A percentile compares a stretch with the other conserved stretches of the same genome.
Conservation (phyloP, 768 basidiomycete species). For the Tulasnella sp. region DNA sequence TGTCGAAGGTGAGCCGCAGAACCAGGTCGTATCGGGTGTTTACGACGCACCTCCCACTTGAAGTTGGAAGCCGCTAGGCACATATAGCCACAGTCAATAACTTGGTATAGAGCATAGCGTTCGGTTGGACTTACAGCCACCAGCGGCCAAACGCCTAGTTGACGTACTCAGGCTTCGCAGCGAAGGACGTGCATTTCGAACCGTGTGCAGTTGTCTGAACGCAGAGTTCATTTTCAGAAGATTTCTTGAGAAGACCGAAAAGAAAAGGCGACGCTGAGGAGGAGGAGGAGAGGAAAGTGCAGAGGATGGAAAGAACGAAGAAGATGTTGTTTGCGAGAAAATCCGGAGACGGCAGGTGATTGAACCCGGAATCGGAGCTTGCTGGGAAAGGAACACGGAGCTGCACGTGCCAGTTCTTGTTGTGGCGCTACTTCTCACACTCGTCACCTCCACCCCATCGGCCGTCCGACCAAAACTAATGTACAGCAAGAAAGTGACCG, state of each 20-base stretch:
- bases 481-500: conserved; percentile 18
- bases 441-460: neutral
- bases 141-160: neutral
- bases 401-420: neutral
- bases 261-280: neutral
- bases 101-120: neutral
- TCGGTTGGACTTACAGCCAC: neutral
- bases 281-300: neutral
- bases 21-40: neutral
- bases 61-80: conserved; percentile 37
- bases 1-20: neutral
- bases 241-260: neutral
- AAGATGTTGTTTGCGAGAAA: neutral
- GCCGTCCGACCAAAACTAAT: neutral
- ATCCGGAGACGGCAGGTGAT: conserved; percentile 1
- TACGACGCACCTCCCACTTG: conserved; percentile 39
- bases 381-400: conserved; percentile 12
- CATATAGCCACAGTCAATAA: neutral
- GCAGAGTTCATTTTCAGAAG: conserved; percentile 1
- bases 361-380: conserved; percentile 8
- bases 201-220: neutral
- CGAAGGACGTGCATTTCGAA: neutral
- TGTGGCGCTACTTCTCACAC: neutral
- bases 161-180: neutral
- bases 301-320: neutral